Base-by-base conservation (phyloP, 2,329 filamentous ascomycete genomes). In the Phaeosphaeria sp. region DNA sequence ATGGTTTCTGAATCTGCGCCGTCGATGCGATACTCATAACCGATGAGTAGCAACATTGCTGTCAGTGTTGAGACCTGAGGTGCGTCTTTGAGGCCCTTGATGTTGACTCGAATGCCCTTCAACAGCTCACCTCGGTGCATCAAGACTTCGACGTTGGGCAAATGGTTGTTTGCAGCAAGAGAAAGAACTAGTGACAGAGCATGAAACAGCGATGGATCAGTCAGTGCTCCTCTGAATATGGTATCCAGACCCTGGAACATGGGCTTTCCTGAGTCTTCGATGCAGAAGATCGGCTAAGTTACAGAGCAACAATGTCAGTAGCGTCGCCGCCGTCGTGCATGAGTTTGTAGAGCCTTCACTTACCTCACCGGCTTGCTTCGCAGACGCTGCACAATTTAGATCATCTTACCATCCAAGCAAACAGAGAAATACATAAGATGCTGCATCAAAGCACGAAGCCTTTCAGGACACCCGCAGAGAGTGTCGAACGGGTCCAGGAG, bases 21-120 rank as follows among this genome's bases (percentile, higher is more conserved):
- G 44, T 67, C 60, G 2, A 62, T 55, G 46, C 47, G 44, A 55
- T 57, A 64, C 51, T 66, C 62, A 25, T 63, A 68, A 17, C 66
- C 60, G n/a, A 66, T 62, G 22, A 66, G 36, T 39, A 66, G n/a
- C 27, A 66, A 42, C 57, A 66, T 68, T 6, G 63, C 64, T 15
- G 59, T 60, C 7, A 66, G 44, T 3, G 60, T 66, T 15, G 64
- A 63, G 2, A 64, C 54, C 23, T 54, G 46, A 10, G 61, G 61
- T 11, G 60, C 51, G 22, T 44, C 50, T 7, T 42, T 18, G 10
- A 54, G 30, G 44, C 58, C 27, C 10, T 33, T 44, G 53, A 63
- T 61, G 36, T 58, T 46, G 3, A 39, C 48, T 9, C 56, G 52
- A 2, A 66, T 46, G 30, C 52, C 56, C 6, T 52, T 53, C 15